A percentile compares a stretch with the other conserved stretches of the same genome.
These are phyloP conservation scores for Spathaspora girioi DNA, from an alignment of 805 yeast genomes.

Conservation along the genomic window DNA sequence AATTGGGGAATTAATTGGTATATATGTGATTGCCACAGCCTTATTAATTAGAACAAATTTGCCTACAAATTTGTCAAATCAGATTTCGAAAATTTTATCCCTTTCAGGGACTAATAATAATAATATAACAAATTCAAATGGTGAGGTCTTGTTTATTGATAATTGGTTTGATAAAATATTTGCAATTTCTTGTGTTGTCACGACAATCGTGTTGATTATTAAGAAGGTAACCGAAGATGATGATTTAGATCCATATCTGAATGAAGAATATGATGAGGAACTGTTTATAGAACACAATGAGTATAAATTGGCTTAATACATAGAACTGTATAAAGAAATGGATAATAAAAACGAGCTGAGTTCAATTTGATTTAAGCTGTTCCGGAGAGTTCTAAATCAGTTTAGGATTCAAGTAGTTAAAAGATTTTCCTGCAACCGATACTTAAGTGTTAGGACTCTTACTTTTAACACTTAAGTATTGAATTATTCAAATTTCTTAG, in stretches of 20 bases:
- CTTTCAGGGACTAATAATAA: slow-evolving; percentile 27
- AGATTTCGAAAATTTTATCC: slow-evolving; percentile 36
- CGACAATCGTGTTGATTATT: slow-evolving; percentile 22
- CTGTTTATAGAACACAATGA: slow-evolving; percentile 23
- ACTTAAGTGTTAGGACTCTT: too few relatives aligned
- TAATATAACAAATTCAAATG: slow-evolving; percentile 15
- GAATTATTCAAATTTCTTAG: too few relatives aligned
- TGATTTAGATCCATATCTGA: slow-evolving; percentile 2
- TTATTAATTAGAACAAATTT: slow-evolving; percentile 46
- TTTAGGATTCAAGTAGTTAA: too few relatives aligned
- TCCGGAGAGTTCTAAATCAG: too few relatives aligned
- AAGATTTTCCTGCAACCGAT: too few relatives aligned
- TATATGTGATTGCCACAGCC: slow-evolving; percentile 51
- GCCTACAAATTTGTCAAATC: slow-evolving; percentile 41
- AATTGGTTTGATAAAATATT: slow-evolving; percentile 52
- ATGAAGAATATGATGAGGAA: slow-evolving; percentile 31
- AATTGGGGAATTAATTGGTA: slow-evolving; percentile 45
- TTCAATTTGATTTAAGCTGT: too few relatives aligned
- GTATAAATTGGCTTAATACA: slow-evolving; percentile 7
- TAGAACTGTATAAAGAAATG: too few relatives aligned
- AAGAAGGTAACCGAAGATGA: slow-evolving; percentile 17
- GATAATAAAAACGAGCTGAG: too few relatives aligned
- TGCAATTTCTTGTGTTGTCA: slow-evolving; percentile 37
- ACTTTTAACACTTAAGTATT: too few relatives aligned
- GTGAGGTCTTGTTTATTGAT: slow-evolving; percentile 46